Base-by-base conservation (phyloP, 148 eudicot species). In the Limonium bicolor region DNA sequence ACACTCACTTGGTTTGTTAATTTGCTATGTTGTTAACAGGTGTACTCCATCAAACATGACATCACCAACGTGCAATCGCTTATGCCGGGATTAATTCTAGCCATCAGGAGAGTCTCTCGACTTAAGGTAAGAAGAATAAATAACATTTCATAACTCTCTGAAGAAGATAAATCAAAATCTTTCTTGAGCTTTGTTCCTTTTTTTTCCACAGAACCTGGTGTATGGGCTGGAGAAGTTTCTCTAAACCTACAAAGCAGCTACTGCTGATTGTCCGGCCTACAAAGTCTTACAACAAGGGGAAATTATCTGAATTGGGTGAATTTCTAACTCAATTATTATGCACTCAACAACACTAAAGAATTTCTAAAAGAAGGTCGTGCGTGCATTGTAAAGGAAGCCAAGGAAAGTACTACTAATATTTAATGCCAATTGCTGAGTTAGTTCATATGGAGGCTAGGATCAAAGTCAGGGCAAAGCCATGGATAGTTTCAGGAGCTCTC, bases 221-320 rank as follows among this genome's bases (percentile, higher is more conserved):
- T 79, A 82, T 53, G 94, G 96, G 35, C 60, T 87, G 80, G 96
- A 87, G 73, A 87, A 87, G 65, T 55, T 87, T 42, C 26, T 87
- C 64, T 87, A 71, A 60, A 48, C 48, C 58, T 44, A 34, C 56
- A 36, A 26, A 41, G n/a, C 19, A 18, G 22, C 17, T n/a, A 31
- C 30, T 7, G 36, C 29, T 41, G 23, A 17, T 59, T n/a, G n/a
- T n/a, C n/a, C n/a, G n/a, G 14, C 15, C 22, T 0, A 52, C 49
- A 16, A 36, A 48, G 13, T 42, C 29, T 42, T 21, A 41, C 15
- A 20, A 11, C 27, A 41, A 41, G 26, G 17, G 45, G 23, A 20
- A 26, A 21, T 16, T 13, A 27, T 16, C 16, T 45, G 3, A 32
- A 32, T 32, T 32, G 36, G 36, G 13, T 32, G 36, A 32, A n/a